Evolutionary conservation across 1,139 yeast genomes (phyloP), one percentile per base, ranked within the genome.

Genomic region (Kurtzmaniella quercitrusa): DNA sequence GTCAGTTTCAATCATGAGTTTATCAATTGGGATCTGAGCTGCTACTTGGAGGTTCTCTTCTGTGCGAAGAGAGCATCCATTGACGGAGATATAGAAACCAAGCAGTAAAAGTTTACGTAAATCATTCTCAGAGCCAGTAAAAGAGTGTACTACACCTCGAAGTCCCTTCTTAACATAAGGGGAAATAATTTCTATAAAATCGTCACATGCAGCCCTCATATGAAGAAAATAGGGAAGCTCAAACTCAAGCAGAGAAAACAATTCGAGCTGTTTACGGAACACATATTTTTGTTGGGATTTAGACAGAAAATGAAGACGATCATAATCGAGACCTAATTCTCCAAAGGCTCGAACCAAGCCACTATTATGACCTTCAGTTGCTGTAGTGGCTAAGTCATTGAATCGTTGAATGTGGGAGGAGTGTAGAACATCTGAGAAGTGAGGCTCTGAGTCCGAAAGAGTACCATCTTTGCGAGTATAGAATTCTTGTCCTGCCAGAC

Each of bases 261-360:
- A 62, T 37, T 83, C 80, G 44, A 94, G 69, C 60, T 94, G 98
- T 49, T 71, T 71, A 47, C 70, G 71, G 57, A 93, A 93, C 66
- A 81, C 86, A 29, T 73, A 60, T 38, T 66, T 54, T 60, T 93
- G 99, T 49, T 79, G 79, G 8, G 76, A 81, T 45, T 73, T 79
- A 1, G 87, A 70, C 0, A 96, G 79, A 56, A 80, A 86, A 56
- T 86, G 83, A 43, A 94, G 68, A 47, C 99, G 68, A 60, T 93
- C 98, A 60, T 91, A 93, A 59, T 93, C 99, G 42, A 93, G 72
- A 0, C 98, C 98, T 44, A 90, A 82, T 62, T 91, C 98, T 12
- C 98, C 98, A 64, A 89, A 82, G 2, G 96, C 91, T 52, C 73
- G 75, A n/a, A 83, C 77, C 10, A 65, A 59, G 1, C 85, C 88